Evolutionary conservation across 768 basidiomycete genomes (phyloP).

Genomic region (Macrolepiota albuminosa): DNA sequence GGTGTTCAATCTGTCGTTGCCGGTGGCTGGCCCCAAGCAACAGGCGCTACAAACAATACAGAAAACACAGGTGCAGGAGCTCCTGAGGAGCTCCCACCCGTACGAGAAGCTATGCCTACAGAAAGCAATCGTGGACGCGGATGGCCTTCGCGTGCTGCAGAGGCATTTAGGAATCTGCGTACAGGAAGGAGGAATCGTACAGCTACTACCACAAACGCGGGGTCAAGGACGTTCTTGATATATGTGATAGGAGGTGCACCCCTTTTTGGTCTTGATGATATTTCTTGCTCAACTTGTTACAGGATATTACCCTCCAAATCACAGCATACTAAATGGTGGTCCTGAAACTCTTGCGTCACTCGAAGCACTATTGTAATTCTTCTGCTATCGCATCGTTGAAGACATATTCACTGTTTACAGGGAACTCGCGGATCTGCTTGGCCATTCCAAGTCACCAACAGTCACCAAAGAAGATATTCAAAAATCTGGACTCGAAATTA

Average conservation of each 20-base stretch:
- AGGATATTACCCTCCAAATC: constrained; percentile 93
- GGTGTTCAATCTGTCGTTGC: constrained; percentile 75
- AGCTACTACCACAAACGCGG: constrained; percentile 17
- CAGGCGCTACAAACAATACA: background rate
- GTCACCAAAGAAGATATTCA: constrained; percentile 83
- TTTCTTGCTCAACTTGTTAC: constrained; percentile 5
- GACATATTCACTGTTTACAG: constrained; percentile 26
- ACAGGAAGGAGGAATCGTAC: constrained; percentile 26
- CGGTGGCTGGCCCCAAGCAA: constrained; percentile 32
- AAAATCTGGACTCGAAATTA: constrained; percentile 73
- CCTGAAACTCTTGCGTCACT: constrained; percentile 71
- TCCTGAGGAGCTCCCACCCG: background rate
- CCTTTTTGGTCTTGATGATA: constrained; percentile 1
- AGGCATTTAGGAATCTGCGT: constrained; percentile 53
- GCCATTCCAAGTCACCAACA: constrained; percentile 79
- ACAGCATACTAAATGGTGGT: constrained; percentile 80
- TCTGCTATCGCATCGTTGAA: background rate
- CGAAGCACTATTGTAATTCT: constrained; percentile 66
- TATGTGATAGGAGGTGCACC: constrained; percentile 79
- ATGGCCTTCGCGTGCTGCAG: constrained; percentile 63
- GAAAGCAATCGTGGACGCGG: constrained; percentile 13
- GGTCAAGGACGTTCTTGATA: constrained; percentile 78
- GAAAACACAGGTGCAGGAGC: background rate
- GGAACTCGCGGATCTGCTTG: constrained; percentile 80
- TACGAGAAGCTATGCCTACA: background rate